These are phyloP conservation scores for Circinella umbellata DNA, from an alignment of 371 early-diverging fungal genomes.

Conservation along the genomic window DNA sequence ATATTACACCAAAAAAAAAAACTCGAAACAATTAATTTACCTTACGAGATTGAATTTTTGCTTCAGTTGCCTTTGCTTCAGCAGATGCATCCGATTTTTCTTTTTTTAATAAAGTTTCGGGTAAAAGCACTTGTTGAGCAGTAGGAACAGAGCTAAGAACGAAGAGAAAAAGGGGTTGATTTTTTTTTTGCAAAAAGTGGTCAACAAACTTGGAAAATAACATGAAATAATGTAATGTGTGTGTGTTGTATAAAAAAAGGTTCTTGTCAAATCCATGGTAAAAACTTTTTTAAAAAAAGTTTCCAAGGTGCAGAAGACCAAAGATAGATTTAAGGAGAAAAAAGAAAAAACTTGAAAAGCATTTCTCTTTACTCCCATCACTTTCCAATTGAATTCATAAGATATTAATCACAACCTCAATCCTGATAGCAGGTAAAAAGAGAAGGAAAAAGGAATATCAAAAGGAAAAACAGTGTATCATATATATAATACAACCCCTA, in stretches of 20 bases:
- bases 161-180: no score
- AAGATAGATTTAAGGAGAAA: constrained; percentile 10
- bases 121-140: constrained; percentile 68
- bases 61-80: constrained; percentile 63
- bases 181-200: neutral
- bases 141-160: constrained; percentile 47
- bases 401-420: neutral
- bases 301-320: neutral
- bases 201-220: neutral
- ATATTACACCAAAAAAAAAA: constrained; percentile 11
- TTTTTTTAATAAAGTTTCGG: constrained; percentile 95
- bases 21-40: constrained; percentile 16
- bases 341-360: neutral
- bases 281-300: neutral
- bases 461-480: constrained; percentile 2
- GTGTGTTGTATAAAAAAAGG: neutral
- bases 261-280: neutral
- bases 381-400: neutral
- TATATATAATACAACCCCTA: neutral
- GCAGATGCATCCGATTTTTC: constrained; percentile 84
- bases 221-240: neutral
- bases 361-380: constrained; percentile 11
- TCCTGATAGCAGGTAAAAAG: constrained; percentile 7
- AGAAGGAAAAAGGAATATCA: neutral
- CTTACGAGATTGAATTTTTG: constrained; percentile 48